Evolutionary conservation across 2,329 filamentous ascomycete species (phyloP).

Genomic region (Tolypocladium tropicale): DNA sequence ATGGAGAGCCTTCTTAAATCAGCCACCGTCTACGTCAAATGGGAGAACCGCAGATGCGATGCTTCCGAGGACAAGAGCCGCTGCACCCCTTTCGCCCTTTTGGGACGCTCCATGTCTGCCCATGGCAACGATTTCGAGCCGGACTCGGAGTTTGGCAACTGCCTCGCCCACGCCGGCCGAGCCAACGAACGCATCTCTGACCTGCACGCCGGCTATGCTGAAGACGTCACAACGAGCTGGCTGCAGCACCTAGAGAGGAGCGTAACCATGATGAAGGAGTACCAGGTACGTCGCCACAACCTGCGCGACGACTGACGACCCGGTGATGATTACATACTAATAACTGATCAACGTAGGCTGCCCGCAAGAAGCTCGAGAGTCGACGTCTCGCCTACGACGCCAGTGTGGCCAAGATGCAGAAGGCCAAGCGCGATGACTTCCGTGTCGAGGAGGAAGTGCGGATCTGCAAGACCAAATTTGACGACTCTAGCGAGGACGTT

Average conservation of each 20-base stretch:
- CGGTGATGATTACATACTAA: background rate
- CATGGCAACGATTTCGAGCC: constrained; percentile 90
- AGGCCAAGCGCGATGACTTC: constrained; percentile 89
- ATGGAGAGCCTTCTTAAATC: constrained; percentile 85
- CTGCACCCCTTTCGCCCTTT: constrained; percentile 63
- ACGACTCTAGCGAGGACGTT: constrained; percentile 90
- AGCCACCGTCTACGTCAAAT: constrained; percentile 80
- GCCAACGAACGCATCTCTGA: constrained; percentile 82
- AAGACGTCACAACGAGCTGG: constrained; percentile 72
- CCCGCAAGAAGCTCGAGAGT: constrained; percentile 89
- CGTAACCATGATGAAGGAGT: constrained; percentile 93
- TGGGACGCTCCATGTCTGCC: constrained; percentile 75
- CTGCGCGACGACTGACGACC: too few species aligned
- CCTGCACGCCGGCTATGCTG: constrained; percentile 74
- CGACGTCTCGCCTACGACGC: constrained; percentile 86
- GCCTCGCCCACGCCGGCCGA: constrained; percentile 66
- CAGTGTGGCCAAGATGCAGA: constrained; percentile 81
- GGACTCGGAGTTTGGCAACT: constrained; percentile 85
- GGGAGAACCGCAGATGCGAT: constrained; percentile 73
- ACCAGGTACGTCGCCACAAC: constrained; percentile 57
- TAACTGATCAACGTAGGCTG: constrained; percentile 29
- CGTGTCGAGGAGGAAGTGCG: constrained; percentile 86
- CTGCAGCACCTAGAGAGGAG: constrained; percentile 85
- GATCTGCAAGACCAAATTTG: constrained; percentile 87
- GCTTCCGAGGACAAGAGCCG: constrained; percentile 77